phyloP scores from a whole-genome alignment of 257 asterid species.

The Nicotiana tomentosiformis region DNA sequence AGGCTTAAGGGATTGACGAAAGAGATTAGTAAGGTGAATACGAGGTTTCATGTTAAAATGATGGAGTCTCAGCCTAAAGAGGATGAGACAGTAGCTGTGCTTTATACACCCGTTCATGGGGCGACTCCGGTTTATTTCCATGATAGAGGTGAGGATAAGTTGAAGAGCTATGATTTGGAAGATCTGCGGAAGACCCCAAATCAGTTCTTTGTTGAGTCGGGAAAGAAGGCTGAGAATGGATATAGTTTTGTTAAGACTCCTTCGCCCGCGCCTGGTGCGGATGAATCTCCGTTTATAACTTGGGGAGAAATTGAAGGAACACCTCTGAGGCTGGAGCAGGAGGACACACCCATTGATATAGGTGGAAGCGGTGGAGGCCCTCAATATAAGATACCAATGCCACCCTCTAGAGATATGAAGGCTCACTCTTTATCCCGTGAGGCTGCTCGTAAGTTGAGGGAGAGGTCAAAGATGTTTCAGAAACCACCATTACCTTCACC shows the following conservation, averaged over 20 bases:
- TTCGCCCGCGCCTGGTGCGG: conserved; percentile 91
- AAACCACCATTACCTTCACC: conserved; percentile 94
- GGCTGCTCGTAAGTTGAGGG: conserved; percentile 80
- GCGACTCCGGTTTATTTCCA: conserved; percentile 57
- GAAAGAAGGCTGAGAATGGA: conserved; percentile 81
- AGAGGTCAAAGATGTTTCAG: conserved; percentile 86
- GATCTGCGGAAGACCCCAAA: conserved; percentile 81
- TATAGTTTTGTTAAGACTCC: conserved; percentile 88
- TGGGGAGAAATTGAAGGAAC: conserved; percentile 99
- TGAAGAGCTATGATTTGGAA: conserved; percentile 80
- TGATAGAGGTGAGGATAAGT: conserved; percentile 50
- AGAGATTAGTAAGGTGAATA: conserved; percentile 64
- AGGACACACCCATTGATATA: conserved; percentile 87
- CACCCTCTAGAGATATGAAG: conserved; percentile 82
- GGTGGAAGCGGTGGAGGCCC: conserved; percentile 88
- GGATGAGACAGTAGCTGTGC: conserved; percentile 51
- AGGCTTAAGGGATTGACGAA: conserved; percentile 75
- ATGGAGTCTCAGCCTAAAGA: conserved; percentile 44
- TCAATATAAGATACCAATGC: conserved; percentile 77
- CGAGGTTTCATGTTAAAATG: conserved; percentile 68
- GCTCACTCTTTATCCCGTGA: conserved; percentile 90
- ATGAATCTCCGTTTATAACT: conserved; percentile 81
- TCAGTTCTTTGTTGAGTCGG: conserved; percentile 60
- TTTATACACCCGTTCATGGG: conserved; percentile 71
- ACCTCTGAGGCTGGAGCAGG: conserved; percentile 81